Conservation (phyloP, 345 rosid genomes). For the Populus simonii region DNA sequence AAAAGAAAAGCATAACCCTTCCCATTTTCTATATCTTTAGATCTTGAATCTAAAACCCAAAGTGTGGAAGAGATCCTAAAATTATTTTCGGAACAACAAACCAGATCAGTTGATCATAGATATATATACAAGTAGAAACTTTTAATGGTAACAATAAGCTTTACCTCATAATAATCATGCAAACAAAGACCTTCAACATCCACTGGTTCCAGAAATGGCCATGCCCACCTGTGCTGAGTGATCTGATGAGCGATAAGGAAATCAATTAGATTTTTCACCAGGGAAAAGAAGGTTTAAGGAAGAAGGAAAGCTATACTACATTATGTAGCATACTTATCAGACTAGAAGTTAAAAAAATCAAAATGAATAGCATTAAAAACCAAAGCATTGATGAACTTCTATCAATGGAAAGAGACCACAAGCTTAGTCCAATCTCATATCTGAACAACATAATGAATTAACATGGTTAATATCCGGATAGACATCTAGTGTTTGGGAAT, state of each 20-base stretch:
- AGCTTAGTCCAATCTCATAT: too few species aligned
- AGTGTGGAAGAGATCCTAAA: too few species aligned
- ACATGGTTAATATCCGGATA: neutral
- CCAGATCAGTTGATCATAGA: neutral
- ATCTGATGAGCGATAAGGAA: conserved; percentile 38
- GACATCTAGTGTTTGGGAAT: neutral
- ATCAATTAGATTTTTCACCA: neutral
- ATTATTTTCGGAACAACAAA: too few species aligned
- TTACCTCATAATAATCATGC: conserved; percentile 74
- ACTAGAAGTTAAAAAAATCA: neutral
- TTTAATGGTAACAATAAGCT: neutral
- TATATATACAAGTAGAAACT: neutral
- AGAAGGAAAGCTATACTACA: neutral
- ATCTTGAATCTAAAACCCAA: too few species aligned
- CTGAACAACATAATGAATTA: too few species aligned
- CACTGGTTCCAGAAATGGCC: conserved; percentile 91
- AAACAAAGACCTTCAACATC: conserved; percentile 83
- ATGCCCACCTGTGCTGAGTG: conserved; percentile 81
- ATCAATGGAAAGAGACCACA: neutral
- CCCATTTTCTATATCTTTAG: too few species aligned
- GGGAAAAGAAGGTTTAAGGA: neutral
- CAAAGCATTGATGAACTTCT: neutral
- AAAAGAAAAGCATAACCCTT: too few species aligned
- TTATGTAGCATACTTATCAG: too few species aligned
- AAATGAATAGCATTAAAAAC: neutral